Conservation (phyloP, 805 yeast species). For the Candida nonsorbophila region DNA sequence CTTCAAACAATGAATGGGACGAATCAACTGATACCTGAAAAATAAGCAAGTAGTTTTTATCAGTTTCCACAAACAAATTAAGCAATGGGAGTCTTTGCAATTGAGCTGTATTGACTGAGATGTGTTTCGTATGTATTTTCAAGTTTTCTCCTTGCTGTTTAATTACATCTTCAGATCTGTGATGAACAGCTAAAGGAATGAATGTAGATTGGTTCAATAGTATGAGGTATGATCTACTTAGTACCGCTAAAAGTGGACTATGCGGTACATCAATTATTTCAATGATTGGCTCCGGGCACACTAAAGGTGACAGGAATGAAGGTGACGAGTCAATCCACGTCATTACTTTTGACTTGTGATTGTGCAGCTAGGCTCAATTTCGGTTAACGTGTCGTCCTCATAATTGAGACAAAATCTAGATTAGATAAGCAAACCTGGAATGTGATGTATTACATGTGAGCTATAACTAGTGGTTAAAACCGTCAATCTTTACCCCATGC, state of each 20-base stretch:
- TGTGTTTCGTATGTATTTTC: slow-evolving; percentile 32
- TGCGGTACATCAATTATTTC: slow-evolving; percentile 17
- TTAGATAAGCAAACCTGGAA: no score
- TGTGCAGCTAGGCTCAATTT: no score
- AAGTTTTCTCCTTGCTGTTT: slow-evolving; percentile 43
- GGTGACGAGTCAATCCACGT: slow-evolving; percentile 32
- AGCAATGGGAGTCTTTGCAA: slow-evolving; percentile 17
- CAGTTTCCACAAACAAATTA: slow-evolving; percentile 38
- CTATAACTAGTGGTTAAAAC: no score
- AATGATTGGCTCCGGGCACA: slow-evolving; percentile 13
- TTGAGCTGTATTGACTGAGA: slow-evolving; percentile 30
- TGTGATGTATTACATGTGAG: no score
- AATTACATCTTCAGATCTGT: slow-evolving; percentile 39
- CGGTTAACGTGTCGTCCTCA: no score
- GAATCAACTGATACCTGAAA: slow-evolving; percentile 32
- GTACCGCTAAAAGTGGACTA: slow-evolving; percentile 21
- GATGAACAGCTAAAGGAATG: slow-evolving; percentile 43
- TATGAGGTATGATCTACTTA: slow-evolving; percentile 23
- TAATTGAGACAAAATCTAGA: no score
- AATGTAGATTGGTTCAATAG: slow-evolving; percentile 26
- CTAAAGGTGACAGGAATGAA: slow-evolving; percentile 20
- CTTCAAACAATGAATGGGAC: slow-evolving; percentile 25
- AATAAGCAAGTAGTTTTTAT: slow-evolving; percentile 32
- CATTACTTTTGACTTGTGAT: no score
- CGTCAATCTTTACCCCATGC: no score